Base-by-base conservation (phyloP, 306 rosid genomes). In the Glycine latifolia region DNA sequence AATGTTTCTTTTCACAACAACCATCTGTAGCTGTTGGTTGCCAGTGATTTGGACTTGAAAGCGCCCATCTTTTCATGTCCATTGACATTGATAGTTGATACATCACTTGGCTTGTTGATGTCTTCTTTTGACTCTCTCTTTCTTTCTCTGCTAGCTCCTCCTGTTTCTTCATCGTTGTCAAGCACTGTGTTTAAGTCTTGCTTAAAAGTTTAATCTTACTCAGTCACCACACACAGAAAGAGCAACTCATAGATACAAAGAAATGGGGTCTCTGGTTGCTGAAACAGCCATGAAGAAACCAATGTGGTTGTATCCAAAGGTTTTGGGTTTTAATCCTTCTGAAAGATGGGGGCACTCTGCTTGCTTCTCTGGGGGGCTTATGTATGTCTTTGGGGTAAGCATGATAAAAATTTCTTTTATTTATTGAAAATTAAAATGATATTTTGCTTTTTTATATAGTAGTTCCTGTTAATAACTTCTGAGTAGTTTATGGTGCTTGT, bases 1-100 rank as follows among this genome's bases (percentile, higher is more conserved):
- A 78, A 79, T 85, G 89, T 87, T 1, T 86, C 77, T 75, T 83
- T 83, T 91, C 89, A 92, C 89, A 89, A 73, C 92, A 85, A 85
- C 91, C 87, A 86, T 87, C 87, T 87, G 87, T 83, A 86, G 88
- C 85, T 90, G 94, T 93, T 95, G 87, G 92, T 91, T 95, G 99
- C 88, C 98, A 93, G 99, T 92, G 94, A 88, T 90, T 89, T 88
- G 78, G 91, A 95, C 90, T 86, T 95, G 99, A 95, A 92, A 93
- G 99, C 96, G 83, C 97, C 97, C 97, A 95, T 95, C 99, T 95
- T 95, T 93, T 95, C 99, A 93, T 91, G 98, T 95, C 97, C 83
- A 83, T 88, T 91, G 99, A 95, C 90, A 82, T 88, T 95, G 98
- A 95, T 95, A 88, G 94, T 91, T 93, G 98, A 95, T 93, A 89